phyloP scores from a whole-genome alignment of 306 rosid species.

The Sindora glabra region DNA sequence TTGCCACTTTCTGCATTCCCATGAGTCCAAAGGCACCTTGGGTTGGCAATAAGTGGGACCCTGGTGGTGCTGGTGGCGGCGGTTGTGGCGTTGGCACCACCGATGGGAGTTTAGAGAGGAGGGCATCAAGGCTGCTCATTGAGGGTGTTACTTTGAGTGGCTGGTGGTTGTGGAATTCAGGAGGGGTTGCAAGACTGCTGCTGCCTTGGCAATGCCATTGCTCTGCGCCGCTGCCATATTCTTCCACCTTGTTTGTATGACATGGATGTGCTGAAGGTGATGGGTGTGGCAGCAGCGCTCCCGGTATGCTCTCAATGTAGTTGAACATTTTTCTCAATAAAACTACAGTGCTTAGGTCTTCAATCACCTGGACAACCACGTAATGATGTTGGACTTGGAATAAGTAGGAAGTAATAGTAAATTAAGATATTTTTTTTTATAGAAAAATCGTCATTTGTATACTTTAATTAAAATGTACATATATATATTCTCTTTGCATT shows the following conservation, averaged over 20 bases:
- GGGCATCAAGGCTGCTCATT: constrained; percentile 76
- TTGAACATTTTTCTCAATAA: constrained; percentile 69
- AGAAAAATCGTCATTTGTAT: no score
- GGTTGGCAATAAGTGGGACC: constrained; percentile 12
- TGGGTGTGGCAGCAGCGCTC: constrained; percentile 93
- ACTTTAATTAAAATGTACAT: no score
- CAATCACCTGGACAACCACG: constrained; percentile 49
- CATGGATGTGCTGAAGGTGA: constrained; percentile 57
- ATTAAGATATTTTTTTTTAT: no score
- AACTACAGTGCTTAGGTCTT: constrained; percentile 82
- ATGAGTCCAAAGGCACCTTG: constrained; percentile 41
- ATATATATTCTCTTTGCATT: no score
- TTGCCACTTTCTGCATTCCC: constrained; percentile 50
- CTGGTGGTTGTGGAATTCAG: constrained; percentile 35
- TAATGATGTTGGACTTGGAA: no score
- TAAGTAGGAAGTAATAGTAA: no score
- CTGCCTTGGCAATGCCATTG: constrained; percentile 66
- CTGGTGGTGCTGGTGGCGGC: constrained; percentile 12
- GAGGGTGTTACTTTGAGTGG: constrained; percentile 55
- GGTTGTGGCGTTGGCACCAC: no score
- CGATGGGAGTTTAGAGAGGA: constrained; percentile 62
- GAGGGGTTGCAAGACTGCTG: constrained; percentile 22
- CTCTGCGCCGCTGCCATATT: constrained; percentile 27
- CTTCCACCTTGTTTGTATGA: constrained; percentile 36
- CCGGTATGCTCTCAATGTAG: constrained; percentile 97